Base-by-base conservation (phyloP, 2,329 filamentous ascomycete genomes). In the Pseudodiploospora longispora region DNA sequence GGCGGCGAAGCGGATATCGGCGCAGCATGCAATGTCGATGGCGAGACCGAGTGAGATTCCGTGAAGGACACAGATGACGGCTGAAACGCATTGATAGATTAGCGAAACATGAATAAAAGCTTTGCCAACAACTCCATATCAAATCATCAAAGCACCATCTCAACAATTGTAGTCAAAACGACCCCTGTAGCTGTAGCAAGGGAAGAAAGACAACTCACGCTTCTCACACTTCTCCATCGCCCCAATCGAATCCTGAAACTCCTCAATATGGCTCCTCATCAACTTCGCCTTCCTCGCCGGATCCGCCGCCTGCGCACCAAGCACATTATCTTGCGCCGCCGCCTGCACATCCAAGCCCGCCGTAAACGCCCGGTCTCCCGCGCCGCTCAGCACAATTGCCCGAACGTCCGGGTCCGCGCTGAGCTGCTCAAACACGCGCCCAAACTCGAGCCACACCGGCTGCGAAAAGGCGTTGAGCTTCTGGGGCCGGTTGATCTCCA, bases 381-480 rank as follows among this genome's bases (percentile, higher is more conserved):
- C 83, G 43, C 86, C 89, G 28, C 85, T 87, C 54, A 96, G 72
- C 49, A 96, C 68, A 45, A 96, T 76, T 50, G 77, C 80, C 50
- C 91, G 85, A 44, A 95, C 77, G 35, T 82, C 73, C 1, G 83
- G 70, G 65, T 90, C 84, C 48, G 68, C 60, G 36, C 86, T 90
- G 49, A 96, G 78, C 48, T 76, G 73, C 45, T 70, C 65, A 70
- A 97, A 93, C 53, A 94, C 72, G 9, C 64, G 58, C 44, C 81
- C 78, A 50, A 95, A 74, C 68, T 95, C 88, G 42, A 83, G 70
- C 88, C 90, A 96, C 81, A 96, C 91, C 43, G 78, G 69, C 61
- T 87, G 81, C 52, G 80, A 76, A 64, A 95, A 96, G 51, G 90
- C 82, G 64, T 97, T 97, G 62, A 96, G 71, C 70, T 95, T 95